These are phyloP conservation scores for Ustilago shanxiensis DNA, from an alignment of 1,284 basidiomycete genomes.

Conservation along the genomic window DNA sequence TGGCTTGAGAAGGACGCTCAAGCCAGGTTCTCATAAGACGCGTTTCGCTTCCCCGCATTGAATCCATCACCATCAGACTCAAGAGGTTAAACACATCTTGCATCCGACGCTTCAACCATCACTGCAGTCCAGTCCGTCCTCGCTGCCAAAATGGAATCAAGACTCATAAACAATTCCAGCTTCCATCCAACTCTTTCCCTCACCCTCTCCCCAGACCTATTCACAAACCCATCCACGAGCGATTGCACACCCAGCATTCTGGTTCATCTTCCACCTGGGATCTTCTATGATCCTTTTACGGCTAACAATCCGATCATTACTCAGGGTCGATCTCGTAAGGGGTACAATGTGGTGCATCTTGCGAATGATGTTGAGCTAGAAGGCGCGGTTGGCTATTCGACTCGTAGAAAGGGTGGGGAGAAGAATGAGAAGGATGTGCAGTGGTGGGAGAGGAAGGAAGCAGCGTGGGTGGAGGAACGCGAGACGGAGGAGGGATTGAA, in stretches of 20 bases:
- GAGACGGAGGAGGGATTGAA: constrained; percentile 1
- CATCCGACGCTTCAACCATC: not conserved
- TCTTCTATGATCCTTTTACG: constrained; percentile 46
- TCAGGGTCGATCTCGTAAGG: not conserved
- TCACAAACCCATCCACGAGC: not conserved
- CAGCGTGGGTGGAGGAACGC: not conserved
- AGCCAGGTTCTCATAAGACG: not conserved
- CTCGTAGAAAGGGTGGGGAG: not conserved
- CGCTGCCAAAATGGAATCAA: not conserved
- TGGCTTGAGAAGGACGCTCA: no score
- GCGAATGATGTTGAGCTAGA: not conserved
- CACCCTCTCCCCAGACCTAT: not conserved
- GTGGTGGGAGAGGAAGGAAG: not conserved
- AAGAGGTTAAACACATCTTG: no score
- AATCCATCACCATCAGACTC: no score
- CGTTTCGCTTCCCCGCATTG: constrained; percentile 3
- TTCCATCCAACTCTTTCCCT: constrained; percentile 27
- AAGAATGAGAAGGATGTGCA: not conserved
- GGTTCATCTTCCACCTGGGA: constrained; percentile 23
- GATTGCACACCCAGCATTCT: constrained; percentile 18
- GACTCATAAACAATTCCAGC: constrained; percentile 6
- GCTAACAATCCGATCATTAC: constrained; percentile 14
- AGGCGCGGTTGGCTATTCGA: not conserved
- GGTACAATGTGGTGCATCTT: not conserved
- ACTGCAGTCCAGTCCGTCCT: not conserved